Evolutionary conservation across 2,329 filamentous ascomycete genomes (phyloP).

Genomic region (Diaporthe sp.): DNA sequence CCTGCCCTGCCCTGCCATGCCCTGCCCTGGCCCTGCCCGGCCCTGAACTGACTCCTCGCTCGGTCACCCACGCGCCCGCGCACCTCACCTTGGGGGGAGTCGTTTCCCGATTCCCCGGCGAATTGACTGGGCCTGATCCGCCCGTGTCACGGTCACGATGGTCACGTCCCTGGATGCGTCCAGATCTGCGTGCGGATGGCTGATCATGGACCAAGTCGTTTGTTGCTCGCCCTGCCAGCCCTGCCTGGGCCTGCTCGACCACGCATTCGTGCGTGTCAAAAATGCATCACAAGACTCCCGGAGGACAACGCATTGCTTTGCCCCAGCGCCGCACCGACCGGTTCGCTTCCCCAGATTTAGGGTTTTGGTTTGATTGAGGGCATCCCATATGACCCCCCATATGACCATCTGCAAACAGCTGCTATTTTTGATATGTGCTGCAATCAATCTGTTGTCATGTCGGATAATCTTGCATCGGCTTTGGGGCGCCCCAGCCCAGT

Average conservation of each 20-base stretch:
- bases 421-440: slow-evolving; percentile 25
- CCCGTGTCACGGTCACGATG: slow-evolving; percentile 40
- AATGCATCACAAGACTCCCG: slow-evolving; percentile 26
- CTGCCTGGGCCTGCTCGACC: slow-evolving; percentile 10
- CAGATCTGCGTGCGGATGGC: slow-evolving; percentile 33
- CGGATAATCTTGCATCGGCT: slow-evolving; percentile 24
- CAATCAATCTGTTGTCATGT: slow-evolving; percentile 25
- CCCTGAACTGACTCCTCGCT: slow-evolving; percentile 20
- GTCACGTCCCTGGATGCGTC: slow-evolving; percentile 33
- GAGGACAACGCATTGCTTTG: slow-evolving; percentile 35
- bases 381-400: slow-evolving; percentile 26
- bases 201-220: slow-evolving; percentile 26
- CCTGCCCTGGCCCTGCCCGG: neutral
- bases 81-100: slow-evolving; percentile 28
- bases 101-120: slow-evolving; percentile 36
- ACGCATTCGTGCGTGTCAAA: slow-evolving; percentile 22
- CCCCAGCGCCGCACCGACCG: slow-evolving; percentile 36
- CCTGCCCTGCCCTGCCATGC: slow-evolving; percentile 5
- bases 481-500: neutral
- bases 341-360: slow-evolving; percentile 27
- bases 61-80: slow-evolving; percentile 23
- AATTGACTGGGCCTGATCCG: slow-evolving; percentile 31
- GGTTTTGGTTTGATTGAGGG: slow-evolving; percentile 30
- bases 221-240: slow-evolving; percentile 19
- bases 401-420: slow-evolving; percentile 29